Base-by-base conservation (phyloP, 768 basidiomycete genomes). In the Holtermannia corniformis region DNA sequence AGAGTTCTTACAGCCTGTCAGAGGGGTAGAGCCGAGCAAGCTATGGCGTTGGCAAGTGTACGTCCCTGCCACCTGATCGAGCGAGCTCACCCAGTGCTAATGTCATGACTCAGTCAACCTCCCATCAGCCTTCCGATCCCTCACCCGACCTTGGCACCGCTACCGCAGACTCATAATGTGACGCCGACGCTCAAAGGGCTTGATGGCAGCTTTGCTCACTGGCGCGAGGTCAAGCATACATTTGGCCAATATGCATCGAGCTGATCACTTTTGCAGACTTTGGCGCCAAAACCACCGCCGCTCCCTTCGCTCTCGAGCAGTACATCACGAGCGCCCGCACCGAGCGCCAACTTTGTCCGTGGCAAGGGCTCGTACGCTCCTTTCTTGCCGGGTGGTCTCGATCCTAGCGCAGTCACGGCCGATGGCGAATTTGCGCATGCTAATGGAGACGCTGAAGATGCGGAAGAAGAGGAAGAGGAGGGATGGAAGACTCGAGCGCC, bases 291-390 rank as follows among this genome's bases (percentile, higher is more conserved):
- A 41, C 59, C 63, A 12, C 60, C 77, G 44, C 65, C 78, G n/a
- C 68, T 79, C 28, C 65, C 69, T 16, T 83, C 82, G 14, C 86
- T 87, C 16, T 75, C 87, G 3, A 87, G 84, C 1, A 95, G 91
- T 11, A 89, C 87, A 1, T 87, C 87, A 24, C 72, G 93, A 47
- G 85, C 87, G 2, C 92, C 91, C 5, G 88, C 82, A 13, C 79
- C 84, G 0, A 78, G 77, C 52, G 78, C 80, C 50, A 83, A 80
- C 51, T 97, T 97, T 72, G 91, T 97, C 19, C 78, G 92, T 52
- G 95, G 95, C 43, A 95, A 93, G 72, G 86, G 90, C 20, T 85
- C 86, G 42, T 82, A 92, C 73, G 81, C 92, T 7, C 95, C 95
- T 1, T 97, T 97, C 72, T 80, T 83, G 75, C 95, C 95, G 4